Evolutionary conservation across 2,329 filamentous ascomycete species (phyloP), one percentile per base, ranked within the genome.

Genomic region (Rhynchosporium agropyri): DNA sequence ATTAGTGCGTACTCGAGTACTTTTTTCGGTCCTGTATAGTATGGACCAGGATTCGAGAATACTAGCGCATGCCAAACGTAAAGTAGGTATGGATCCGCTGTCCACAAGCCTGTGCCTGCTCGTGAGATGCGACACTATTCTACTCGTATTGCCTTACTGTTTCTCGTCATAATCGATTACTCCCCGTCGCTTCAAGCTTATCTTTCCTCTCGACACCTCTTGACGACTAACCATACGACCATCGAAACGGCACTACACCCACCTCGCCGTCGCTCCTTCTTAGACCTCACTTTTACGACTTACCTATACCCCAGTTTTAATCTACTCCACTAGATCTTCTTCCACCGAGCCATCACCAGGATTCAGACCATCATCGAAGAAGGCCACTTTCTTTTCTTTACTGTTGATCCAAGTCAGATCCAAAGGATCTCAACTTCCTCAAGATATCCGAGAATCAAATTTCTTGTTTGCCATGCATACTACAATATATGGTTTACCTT

Each of bases 381-480:
- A 48, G 51, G 65, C 42, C 59, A 55, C 65, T 69, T 70, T 65
- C 61, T 68, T 69, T 72, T 63, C 67, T 65, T 36, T 71, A 69
- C 55, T 66, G 64, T 69, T 61, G 66, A 58, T 62, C 60, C 63
- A 63, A 60, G 54, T 58, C 48, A n/a, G 48, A 42, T 12, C 20
- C 5, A 60, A 29, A 62, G 63, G 59, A 65, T 49, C 61, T 57
- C 54, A 55, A 58, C 60, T 63, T 64, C 61, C 66, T 58, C 63
- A 60, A 53, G 63, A 58, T 36, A 54, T 58, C 43, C 65, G 58
- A 62, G 56, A 48, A 62, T 68, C 61, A 65, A 64, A 65, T 69
- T 66, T 67, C 51, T 65, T 69, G 69, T 62, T 64, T 71, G 69
- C 70, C 68, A 73, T 73, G 71, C 64, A 66, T 63, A 67, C 67